Base-by-base conservation (phyloP, 805 yeast species). In the Kodamaea jinghongensis region DNA sequence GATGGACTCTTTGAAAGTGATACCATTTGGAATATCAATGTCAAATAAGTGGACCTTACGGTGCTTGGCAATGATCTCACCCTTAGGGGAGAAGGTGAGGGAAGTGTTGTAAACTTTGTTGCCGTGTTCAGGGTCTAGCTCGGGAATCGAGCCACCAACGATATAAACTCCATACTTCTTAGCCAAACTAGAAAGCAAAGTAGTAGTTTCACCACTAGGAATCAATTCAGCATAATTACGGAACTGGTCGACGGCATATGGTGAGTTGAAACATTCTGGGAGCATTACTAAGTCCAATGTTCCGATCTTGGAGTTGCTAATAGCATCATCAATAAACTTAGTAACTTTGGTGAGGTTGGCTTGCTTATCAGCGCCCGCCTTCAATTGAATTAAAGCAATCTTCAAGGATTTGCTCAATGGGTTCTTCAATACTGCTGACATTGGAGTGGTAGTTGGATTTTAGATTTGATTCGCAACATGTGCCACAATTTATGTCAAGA, bases 191-290 rank as follows among this genome's bases (percentile, higher is more conserved):
- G 88, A 69, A 36, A 91, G 63, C 36, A 85, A 75, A 38, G 60
- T 49, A 3, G 91, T 80, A 4, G 81, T 73, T 44, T 79, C 81
- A 4, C 95, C 95, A 1, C 67, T 59, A 4, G 96, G 95, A 31
- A 93, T 85, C n/a, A 61, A 51, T 60, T 93, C 99, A 3, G 96
- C 90, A 58, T 93, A 91, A 43, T 86, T 81, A 4, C 85, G 78
- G 63, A 93, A 93, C 46, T 90, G 83, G 43, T 78, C 77, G 20
- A 88, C 96, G 0, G 95, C 79, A 57, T 93, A 93, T 2, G 98
- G 98, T 1, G 96, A 86, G 60, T 91, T 93, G 76, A 90, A 91
- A 66, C 96, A 89, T 65, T 93, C 98, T 6, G 99, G 99, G 23
- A 93, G 68, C 48, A 93, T 87, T 8, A 93, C 76, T 30, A 91